Base-by-base conservation (phyloP, 164 flowering plant species). In the Sedum album region DNA sequence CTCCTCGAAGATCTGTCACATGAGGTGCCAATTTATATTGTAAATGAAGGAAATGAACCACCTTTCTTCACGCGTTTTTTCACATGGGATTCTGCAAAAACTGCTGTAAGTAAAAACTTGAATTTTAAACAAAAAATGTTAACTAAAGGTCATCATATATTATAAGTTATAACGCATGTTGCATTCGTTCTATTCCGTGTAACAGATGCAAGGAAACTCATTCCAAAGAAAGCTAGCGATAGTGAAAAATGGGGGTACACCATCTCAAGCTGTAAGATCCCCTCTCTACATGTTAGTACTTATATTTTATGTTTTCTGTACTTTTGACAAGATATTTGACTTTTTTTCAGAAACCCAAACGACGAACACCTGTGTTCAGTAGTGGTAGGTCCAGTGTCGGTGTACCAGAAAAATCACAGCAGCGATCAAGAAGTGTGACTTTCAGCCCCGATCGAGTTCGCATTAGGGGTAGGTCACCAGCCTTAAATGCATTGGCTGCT, bases 401-500 rank as follows among this genome's bases (percentile, higher is more conserved):
- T n/a, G n/a, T n/a, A n/a, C n/a, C n/a, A n/a, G n/a, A n/a, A n/a
- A n/a, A n/a, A n/a, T n/a, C n/a, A n/a, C n/a, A n/a, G n/a, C n/a
- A n/a, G n/a, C n/a, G n/a, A n/a, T n/a, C n/a, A n/a, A n/a, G n/a
- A n/a, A n/a, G n/a, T n/a, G n/a, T n/a, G n/a, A n/a, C n/a, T n/a
- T n/a, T n/a, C n/a, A n/a, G n/a, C n/a, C n/a, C n/a, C n/a, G n/a
- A n/a, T n/a, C n/a, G n/a, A n/a, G n/a, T n/a, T n/a, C n/a, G n/a
- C n/a, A n/a, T n/a, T n/a, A n/a, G n/a, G n/a, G n/a, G n/a, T n/a
- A n/a, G n/a, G n/a, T n/a, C n/a, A n/a, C n/a, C n/a, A n/a, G n/a
- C n/a, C 96, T 94, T 94, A 77, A 91, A 81, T 80, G 96, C 97
- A 20, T 80, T 94, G 8, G 99, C 99, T 73, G 90, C 99, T 67